These are phyloP conservation scores for Thalassiosira livingstoniorum DNA, from an alignment of 352 stramenopile genomes.

Conservation along the genomic window DNA sequence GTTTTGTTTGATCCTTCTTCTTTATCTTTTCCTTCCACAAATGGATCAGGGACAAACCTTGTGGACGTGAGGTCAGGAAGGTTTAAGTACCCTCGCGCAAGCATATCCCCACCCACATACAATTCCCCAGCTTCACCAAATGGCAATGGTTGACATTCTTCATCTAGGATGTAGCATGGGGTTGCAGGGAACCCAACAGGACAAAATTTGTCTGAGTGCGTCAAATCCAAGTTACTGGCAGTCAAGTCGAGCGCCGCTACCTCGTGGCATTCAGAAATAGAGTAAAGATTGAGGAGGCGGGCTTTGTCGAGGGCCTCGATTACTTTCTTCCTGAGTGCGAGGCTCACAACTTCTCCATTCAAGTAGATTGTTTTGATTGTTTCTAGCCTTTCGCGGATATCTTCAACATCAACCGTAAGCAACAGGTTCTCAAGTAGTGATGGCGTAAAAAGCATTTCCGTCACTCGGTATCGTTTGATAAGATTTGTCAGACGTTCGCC, in stretches of 20 bases:
- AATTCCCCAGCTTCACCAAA: slow-evolving; percentile 74
- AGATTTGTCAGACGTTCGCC: slow-evolving; percentile 88
- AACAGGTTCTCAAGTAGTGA: slow-evolving; percentile 90
- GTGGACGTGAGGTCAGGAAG: slow-evolving; percentile 80
- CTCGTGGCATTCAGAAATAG: slow-evolving; percentile 93
- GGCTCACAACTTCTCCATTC: slow-evolving; percentile 92
- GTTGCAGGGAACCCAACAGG: slow-evolving; percentile 40
- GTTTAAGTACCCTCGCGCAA: slow-evolving; percentile 84
- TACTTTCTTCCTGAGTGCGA: slow-evolving; percentile 90
- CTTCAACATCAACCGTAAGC: slow-evolving; percentile 78
- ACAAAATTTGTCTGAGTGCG: slow-evolving; percentile 48
- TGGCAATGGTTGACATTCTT: slow-evolving; percentile 63
- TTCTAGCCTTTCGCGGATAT: slow-evolving; percentile 83
- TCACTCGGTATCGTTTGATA: slow-evolving; percentile 87
- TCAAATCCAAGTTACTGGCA: slow-evolving; percentile 40
- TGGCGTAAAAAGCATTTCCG: slow-evolving; percentile 93
- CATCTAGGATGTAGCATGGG: slow-evolving; percentile 69
- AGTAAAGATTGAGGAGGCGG: slow-evolving; percentile 93
- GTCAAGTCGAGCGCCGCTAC: slow-evolving; percentile 82
- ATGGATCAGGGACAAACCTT: slow-evolving; percentile 85
- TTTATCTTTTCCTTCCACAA: slow-evolving; percentile 60
- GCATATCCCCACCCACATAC: slow-evolving; percentile 78
- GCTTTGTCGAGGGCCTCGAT: slow-evolving; percentile 88
- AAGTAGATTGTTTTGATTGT: slow-evolving; percentile 90
- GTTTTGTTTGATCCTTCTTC: slow-evolving; percentile 54